phyloP scores from a whole-genome alignment of 768 basidiomycete genomes.

The Trametes elegans region DNA sequence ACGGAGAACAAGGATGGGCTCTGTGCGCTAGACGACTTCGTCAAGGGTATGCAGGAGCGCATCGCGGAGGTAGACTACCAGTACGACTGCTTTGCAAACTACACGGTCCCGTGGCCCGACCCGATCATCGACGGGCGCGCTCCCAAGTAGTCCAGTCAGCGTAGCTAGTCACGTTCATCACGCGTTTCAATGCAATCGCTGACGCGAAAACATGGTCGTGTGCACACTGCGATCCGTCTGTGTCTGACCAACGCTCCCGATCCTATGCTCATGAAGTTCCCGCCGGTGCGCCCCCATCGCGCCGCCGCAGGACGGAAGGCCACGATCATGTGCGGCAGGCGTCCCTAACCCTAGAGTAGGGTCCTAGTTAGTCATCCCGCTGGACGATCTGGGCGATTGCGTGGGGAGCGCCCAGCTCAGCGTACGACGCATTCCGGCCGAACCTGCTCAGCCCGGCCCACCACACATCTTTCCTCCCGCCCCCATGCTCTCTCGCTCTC shows the following conservation, averaged over 20 bases:
- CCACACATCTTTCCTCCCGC: conserved; percentile 21
- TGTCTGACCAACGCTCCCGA: too few species aligned
- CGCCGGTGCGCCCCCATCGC: not conserved
- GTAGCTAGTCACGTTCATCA: not conserved
- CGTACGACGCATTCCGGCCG: not conserved
- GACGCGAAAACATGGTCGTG: not conserved
- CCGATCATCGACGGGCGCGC: conserved; percentile 15
- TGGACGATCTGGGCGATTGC: conserved; percentile 1
- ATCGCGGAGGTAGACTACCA: conserved; percentile 41
- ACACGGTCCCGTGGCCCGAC: conserved; percentile 30
- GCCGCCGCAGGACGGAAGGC: not conserved
- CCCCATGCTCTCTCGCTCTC: conserved; percentile 62
- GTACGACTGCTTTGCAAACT: conserved; percentile 46
- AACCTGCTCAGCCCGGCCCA: conserved; percentile 4
- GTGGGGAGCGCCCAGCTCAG: not conserved
- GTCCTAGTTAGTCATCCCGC: conserved; percentile 24
- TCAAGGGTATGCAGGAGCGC: conserved; percentile 35
- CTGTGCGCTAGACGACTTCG: conserved; percentile 40
- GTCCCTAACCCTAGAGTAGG: conserved; percentile 19
- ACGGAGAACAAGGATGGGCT: conserved; percentile 38
- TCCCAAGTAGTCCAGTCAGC: not conserved
- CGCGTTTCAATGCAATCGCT: too few species aligned
- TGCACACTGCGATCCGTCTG: too few species aligned
- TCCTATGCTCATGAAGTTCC: not conserved
- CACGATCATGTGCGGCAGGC: conserved; percentile 13